Conservation (phyloP, 768 basidiomycete species). For the Boletus reticulatus region DNA sequence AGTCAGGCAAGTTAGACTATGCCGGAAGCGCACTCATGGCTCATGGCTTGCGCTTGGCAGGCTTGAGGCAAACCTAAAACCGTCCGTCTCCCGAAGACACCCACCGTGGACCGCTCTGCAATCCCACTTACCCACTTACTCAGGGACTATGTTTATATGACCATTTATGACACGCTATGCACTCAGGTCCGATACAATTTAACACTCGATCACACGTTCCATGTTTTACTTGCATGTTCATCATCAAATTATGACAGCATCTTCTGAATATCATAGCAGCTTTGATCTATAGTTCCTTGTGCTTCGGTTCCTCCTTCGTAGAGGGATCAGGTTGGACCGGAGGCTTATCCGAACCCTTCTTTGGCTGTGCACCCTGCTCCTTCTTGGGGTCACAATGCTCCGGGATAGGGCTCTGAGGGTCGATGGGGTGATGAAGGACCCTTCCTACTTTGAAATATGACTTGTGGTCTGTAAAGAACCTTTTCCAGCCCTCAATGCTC, state of each 20-base stretch:
- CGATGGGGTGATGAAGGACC: constrained; percentile 73
- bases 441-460: constrained; percentile 76
- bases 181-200: background rate
- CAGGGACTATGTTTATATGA: constrained; percentile 25
- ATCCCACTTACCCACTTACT: background rate
- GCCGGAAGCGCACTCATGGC: constrained; percentile 11
- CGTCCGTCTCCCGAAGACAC: background rate
- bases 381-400: constrained; percentile 72
- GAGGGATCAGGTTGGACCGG: constrained; percentile 18
- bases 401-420: constrained; percentile 71
- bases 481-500: constrained; percentile 86
- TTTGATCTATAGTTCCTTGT: constrained; percentile 32
- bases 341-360: constrained; percentile 32
- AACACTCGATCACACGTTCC: constrained; percentile 11
- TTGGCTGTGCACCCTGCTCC: constrained; percentile 29
- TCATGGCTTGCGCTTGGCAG: constrained; percentile 26
- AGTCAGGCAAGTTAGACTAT: constrained; percentile 33
- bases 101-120: background rate
- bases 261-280: constrained; percentile 9
- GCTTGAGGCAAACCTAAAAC: constrained; percentile 23
- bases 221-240: constrained; percentile 25
- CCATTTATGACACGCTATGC: constrained; percentile 27
- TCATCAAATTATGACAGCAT: constrained; percentile 19
- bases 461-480: constrained; percentile 81
- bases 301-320: constrained; percentile 11